A percentile compares a stretch with the other conserved stretches of the same genome.
phyloP scores from a whole-genome alignment of 441 rosid species.

The Populus hybrid region DNA sequence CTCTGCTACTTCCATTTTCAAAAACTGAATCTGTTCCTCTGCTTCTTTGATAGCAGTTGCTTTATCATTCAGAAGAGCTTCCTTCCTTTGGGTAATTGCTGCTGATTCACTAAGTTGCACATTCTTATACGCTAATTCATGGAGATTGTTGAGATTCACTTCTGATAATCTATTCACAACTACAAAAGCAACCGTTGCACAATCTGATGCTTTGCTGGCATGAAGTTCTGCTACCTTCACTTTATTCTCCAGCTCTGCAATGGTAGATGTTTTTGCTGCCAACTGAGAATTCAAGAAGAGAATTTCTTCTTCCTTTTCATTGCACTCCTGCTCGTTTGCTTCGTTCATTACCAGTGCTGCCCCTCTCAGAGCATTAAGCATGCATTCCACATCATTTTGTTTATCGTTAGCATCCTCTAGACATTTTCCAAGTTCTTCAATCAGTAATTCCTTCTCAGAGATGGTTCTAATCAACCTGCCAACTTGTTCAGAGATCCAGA shows the following conservation, averaged over 20 bases:
- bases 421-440: conserved; percentile 80
- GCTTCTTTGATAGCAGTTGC: conserved; percentile 37
- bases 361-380: conserved; percentile 85
- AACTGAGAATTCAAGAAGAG: conserved; percentile 53
- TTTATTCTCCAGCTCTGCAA: conserved; percentile 54
- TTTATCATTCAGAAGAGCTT: conserved; percentile 39
- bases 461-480: conserved; percentile 59
- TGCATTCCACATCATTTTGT: conserved; percentile 69
- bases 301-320: conserved; percentile 70
- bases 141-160: conserved; percentile 36
- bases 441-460: conserved; percentile 69
- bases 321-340: conserved; percentile 83
- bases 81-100: conserved; percentile 42
- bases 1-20: conserved; percentile 46
- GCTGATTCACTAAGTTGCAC: conserved; percentile 44
- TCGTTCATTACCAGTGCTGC: conserved; percentile 84
- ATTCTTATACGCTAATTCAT: conserved; percentile 54
- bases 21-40: conserved; percentile 42
- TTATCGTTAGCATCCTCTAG: conserved; percentile 81
- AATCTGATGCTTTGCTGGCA: conserved; percentile 48
- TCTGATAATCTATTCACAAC: conserved; percentile 73
- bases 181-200: conserved; percentile 85
- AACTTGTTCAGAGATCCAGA: conserved; percentile 91
- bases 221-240: conserved; percentile 51
- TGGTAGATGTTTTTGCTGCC: conserved; percentile 41